These are phyloP conservation scores for Bonnemaisonia californica DNA, from an alignment of 31 red algal genomes.

Conservation along the genomic window DNA sequence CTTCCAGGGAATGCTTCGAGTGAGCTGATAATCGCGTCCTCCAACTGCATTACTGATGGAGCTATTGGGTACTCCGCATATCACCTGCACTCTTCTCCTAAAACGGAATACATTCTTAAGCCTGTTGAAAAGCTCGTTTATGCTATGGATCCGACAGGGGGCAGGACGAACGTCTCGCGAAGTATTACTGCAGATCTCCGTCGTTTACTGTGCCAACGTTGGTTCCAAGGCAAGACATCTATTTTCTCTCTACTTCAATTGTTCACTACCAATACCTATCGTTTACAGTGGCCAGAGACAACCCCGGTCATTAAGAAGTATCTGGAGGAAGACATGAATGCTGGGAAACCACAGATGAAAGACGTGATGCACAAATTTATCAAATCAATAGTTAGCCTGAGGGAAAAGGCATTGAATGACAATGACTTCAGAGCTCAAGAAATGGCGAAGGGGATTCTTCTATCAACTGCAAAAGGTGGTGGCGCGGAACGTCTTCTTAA, in stretches of 20 bases:
- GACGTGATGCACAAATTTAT: constrained; percentile 26
- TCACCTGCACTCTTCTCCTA: constrained; percentile 14
- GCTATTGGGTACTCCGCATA: constrained; percentile 29
- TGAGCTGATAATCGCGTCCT: constrained; percentile 38
- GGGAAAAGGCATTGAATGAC: constrained; percentile 20
- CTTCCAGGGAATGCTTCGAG: constrained; percentile 26
- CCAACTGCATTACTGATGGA: constrained; percentile 25
- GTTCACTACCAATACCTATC: constrained; percentile 21
- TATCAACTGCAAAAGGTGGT: constrained; percentile 62
- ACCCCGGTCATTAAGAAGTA: constrained; percentile 54
- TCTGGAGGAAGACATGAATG: constrained; percentile 54
- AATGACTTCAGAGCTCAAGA: constrained; percentile 41
- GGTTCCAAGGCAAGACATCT: constrained; percentile 34
- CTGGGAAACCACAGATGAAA: constrained; percentile 39
- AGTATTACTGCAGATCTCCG: constrained; percentile 16
- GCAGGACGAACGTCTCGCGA: constrained; percentile 4
- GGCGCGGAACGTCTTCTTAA: constrained; percentile 34
- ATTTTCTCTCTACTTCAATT: constrained; percentile 34
- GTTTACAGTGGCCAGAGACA: constrained; percentile 42
- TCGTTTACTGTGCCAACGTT: constrained; percentile 17
- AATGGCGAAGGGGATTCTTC: constrained; percentile 28
- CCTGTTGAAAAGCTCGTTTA: constrained; percentile 41
- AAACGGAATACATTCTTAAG: constrained; percentile 33
- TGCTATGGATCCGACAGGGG: constrained; percentile 25
- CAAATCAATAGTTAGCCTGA: constrained; percentile 16